These are phyloP conservation scores for Exserohilum turcica DNA, from an alignment of 2,329 filamentous ascomycete species.

Conservation along the genomic window DNA sequence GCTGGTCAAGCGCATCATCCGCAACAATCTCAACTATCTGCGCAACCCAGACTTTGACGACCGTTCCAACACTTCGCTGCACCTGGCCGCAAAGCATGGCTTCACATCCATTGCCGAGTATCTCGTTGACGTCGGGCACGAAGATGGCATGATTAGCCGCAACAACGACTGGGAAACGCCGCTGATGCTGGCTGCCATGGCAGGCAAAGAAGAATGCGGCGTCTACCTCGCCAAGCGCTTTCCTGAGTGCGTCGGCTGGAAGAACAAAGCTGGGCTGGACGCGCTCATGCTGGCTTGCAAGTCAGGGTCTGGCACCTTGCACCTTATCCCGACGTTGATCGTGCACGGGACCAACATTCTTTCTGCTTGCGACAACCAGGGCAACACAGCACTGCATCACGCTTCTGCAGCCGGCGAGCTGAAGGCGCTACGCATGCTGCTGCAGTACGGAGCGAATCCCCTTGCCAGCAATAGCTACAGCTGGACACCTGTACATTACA, in stretches of 20 bases:
- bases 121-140: constrained; percentile 76
- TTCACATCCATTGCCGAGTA: constrained; percentile 70
- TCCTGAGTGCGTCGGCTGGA: constrained; percentile 65
- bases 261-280: constrained; percentile 71
- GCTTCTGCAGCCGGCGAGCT: constrained; percentile 82
- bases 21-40: constrained; percentile 70
- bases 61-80: constrained; percentile 81
- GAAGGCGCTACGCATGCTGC: constrained; percentile 74
- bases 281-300: constrained; percentile 56
- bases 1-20: constrained; percentile 77
- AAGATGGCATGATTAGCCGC: constrained; percentile 71
- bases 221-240: constrained; percentile 70
- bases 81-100: constrained; percentile 77
- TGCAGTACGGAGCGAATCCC: constrained; percentile 78
- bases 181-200: constrained; percentile 74
- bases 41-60: constrained; percentile 79
- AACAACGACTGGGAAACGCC: constrained; percentile 83
- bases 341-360: constrained; percentile 38
- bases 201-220: constrained; percentile 74
- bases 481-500: constrained; percentile 85
- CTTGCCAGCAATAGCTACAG: constrained; percentile 73
- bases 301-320: constrained; percentile 49
- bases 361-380: constrained; percentile 63
- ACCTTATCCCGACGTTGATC: constrained; percentile 50
- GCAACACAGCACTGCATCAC: constrained; percentile 88